Conservation (phyloP, 2,329 filamentous ascomycete species). For the Clarireedia paspali region DNA sequence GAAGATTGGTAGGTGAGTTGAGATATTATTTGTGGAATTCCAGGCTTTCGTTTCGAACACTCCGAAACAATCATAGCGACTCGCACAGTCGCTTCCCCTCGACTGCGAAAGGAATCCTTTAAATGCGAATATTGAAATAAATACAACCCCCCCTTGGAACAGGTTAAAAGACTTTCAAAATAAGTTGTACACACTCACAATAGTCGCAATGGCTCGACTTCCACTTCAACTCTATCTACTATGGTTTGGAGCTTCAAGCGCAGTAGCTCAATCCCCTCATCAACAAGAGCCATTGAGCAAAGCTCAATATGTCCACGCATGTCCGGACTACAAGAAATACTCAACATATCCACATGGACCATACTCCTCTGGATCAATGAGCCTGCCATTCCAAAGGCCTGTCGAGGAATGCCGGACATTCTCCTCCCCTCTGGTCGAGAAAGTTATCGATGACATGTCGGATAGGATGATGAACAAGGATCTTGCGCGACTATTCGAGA, state of each 20-base stretch:
- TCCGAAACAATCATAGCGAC: too few relatives aligned
- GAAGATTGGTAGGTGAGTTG: too few relatives aligned
- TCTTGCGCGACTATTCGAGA: slow-evolving; percentile 87
- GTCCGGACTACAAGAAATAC: slow-evolving; percentile 31
- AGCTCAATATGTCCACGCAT: slow-evolving; percentile 20
- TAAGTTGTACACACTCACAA: too few relatives aligned
- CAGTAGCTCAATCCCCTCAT: slow-evolving; percentile 6
- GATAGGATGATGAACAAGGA: slow-evolving; percentile 75
- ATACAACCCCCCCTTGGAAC: neutral
- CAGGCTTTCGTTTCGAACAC: too few relatives aligned
- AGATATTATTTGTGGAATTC: too few relatives aligned
- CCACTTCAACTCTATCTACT: neutral
- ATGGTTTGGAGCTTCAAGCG: slow-evolving; percentile 2
- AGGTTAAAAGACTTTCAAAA: neutral
- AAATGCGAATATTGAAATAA: too few relatives aligned
- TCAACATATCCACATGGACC: slow-evolving; percentile 51
- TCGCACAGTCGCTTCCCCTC: too few relatives aligned
- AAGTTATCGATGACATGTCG: slow-evolving; percentile 78
- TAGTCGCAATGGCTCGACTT: neutral
- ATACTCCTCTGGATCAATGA: slow-evolving; percentile 69
- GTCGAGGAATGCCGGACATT: slow-evolving; percentile 80
- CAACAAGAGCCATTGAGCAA: slow-evolving; percentile 2
- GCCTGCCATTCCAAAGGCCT: slow-evolving; percentile 81
- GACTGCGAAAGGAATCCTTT: too few relatives aligned
- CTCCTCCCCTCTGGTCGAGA: slow-evolving; percentile 75